These are phyloP conservation scores for Colletotrichum sp. DNA, from an alignment of 2,329 filamentous ascomycete genomes.

Conservation along the genomic window DNA sequence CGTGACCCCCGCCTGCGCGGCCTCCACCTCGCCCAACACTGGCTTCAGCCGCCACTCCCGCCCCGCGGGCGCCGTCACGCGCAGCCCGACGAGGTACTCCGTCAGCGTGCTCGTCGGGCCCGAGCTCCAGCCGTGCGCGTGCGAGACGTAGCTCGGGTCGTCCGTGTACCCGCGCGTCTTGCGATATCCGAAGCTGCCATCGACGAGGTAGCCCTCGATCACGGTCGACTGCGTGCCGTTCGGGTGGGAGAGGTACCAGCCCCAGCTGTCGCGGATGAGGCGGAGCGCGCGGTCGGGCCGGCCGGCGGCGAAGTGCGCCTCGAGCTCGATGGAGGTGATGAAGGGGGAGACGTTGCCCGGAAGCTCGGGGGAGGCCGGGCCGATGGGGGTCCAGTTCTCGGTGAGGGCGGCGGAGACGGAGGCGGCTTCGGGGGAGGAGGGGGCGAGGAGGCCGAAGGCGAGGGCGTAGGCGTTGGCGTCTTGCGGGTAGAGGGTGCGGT, in stretches of 20 bases:
- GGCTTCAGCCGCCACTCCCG: constrained; percentile 16
- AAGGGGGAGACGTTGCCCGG: constrained; percentile 64
- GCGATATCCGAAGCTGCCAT: constrained; percentile 64
- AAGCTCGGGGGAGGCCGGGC: constrained; percentile 60
- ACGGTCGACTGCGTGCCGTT: constrained; percentile 64
- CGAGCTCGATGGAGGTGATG: constrained; percentile 63
- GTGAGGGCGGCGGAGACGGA: constrained; percentile 49
- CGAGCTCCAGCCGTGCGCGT: constrained; percentile 55
- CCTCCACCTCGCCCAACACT: constrained; percentile 5
- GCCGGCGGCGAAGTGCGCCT: constrained; percentile 56
- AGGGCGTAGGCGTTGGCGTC: constrained; percentile 64
- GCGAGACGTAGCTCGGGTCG: constrained; percentile 51
- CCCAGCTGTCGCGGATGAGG: constrained; percentile 62
- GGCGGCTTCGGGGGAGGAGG: constrained; percentile 34
- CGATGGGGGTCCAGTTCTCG: constrained; percentile 60
- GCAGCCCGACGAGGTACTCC: constrained; percentile 46
- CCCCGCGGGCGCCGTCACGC: constrained; percentile 13
- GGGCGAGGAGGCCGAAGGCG: constrained; percentile 48
- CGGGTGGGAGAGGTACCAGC: constrained; percentile 62
- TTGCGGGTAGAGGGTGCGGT: constrained; percentile 59
- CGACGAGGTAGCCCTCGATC: constrained; percentile 61
- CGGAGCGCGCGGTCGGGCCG: constrained; percentile 56
- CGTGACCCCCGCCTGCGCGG: constrained; percentile 20
- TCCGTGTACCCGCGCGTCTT: constrained; percentile 55
- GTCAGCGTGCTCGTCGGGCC: constrained; percentile 53